phyloP scores from a whole-genome alignment of 2,329 filamentous ascomycete genomes.

The Fusarium piperis region DNA sequence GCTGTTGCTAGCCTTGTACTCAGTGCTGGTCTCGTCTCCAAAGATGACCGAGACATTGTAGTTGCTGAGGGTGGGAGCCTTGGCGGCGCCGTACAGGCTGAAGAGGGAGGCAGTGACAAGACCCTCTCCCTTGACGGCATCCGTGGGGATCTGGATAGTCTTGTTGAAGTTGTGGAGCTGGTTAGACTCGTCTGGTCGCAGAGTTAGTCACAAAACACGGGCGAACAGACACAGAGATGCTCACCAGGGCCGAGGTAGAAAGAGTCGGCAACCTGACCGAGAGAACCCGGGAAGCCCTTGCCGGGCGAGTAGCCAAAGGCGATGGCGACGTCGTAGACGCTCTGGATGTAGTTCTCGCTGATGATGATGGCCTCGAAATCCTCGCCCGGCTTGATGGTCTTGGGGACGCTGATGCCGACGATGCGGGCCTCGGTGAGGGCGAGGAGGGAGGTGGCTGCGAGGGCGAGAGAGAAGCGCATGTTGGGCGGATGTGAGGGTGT shows the following conservation, averaged over 20 bases:
- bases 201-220: neutral
- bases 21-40: conserved; percentile 34
- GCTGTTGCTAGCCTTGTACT: conserved; percentile 29
- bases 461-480: conserved; percentile 42
- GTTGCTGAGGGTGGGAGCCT: conserved; percentile 29
- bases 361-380: conserved; percentile 52
- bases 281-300: conserved; percentile 38
- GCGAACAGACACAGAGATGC: neutral
- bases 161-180: conserved; percentile 39
- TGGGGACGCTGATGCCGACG: conserved; percentile 53
- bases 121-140: conserved; percentile 33
- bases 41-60: conserved; percentile 41
- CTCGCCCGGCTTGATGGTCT: conserved; percentile 50
- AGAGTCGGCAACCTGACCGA: conserved; percentile 44
- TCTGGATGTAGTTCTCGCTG: conserved; percentile 56
- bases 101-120: conserved; percentile 41
- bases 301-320: conserved; percentile 51
- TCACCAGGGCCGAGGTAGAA: conserved; percentile 51
- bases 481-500: neutral
- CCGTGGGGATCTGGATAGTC: conserved; percentile 39
- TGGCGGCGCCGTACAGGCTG: conserved; percentile 44
- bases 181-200: conserved; percentile 36
- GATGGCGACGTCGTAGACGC: conserved; percentile 55
- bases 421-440: conserved; percentile 52
- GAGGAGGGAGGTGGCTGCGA: conserved; percentile 39